Evolutionary conservation across 805 yeast species (phyloP), one percentile per base, ranked within the genome.

Genomic region (Pichia gijzeniarum): DNA sequence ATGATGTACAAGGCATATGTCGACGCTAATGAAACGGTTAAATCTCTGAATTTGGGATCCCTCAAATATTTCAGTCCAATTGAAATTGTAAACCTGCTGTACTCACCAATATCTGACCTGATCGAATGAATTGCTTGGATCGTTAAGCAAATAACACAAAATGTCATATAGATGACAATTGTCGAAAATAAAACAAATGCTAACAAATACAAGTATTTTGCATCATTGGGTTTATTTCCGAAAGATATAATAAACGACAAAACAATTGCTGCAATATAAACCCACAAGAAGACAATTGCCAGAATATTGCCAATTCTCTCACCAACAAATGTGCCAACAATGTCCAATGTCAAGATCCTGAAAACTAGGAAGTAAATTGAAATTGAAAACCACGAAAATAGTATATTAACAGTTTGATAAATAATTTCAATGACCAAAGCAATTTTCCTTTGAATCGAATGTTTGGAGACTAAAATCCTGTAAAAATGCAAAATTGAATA

Each of bases 211-310:
- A 88, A 78, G 53, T 71, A 72, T 43, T 79, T 79, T 0, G 96
- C 87, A 43, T 96, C 96, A 52, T 82, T 76, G 3, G 99, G 98
- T 25, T 93, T 81, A 61, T 91, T 91, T 57, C 99, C 99, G 61
- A 91, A 83, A 8, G 95, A 86, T 47, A 91, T 70, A 39, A 91
- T 85, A 62, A 91, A 90, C 9, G 95, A 85, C 22, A 89, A 74
- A 13, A 83, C 80, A 3, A 90, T 65, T 13, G 89, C 80, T 1
- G 80, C 79, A 40, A 84, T 80, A 58, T 89, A 90, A 28, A 88
- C 61, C 95, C 96, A 90, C n/a, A 89, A 69, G 51, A 88, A 80
- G 0, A 87, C 76, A 18, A 86, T 82, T 2, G 95, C 80, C 22
- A 90, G 67, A 48, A 85, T 77, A 55, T 76, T 76, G 39, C 95